Conservation (phyloP, 2,329 filamentous ascomycete genomes). For the Neofusicoccum ribis region DNA sequence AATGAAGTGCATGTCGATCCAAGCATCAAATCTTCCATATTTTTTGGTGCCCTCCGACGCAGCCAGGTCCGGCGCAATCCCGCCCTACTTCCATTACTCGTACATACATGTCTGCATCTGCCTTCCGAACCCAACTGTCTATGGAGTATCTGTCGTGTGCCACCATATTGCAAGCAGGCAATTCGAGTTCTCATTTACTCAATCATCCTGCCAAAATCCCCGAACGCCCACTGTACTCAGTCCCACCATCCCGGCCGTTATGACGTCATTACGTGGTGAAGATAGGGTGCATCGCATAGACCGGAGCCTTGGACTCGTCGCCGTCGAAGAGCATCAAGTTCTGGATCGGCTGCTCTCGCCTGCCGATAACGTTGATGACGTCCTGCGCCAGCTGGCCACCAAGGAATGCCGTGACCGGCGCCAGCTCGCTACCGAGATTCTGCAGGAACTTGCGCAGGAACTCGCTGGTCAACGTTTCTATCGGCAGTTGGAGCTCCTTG, state of each 20-base stretch:
- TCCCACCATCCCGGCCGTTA: background rate
- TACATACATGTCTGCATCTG: no score
- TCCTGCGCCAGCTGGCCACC: constrained; percentile 92
- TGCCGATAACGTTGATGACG: constrained; percentile 92
- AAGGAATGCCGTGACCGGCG: constrained; percentile 83
- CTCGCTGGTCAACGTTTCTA: constrained; percentile 50
- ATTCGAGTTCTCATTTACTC: background rate
- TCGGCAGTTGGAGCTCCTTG: constrained; percentile 57
- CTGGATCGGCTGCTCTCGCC: constrained; percentile 90
- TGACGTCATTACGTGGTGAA: constrained; percentile 32
- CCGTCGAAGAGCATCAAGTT: constrained; percentile 94
- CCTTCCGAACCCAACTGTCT: background rate
- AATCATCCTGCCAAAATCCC: background rate
- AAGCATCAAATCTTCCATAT: no score
- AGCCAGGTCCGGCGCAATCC: no score
- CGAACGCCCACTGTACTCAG: background rate
- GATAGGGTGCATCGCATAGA: constrained; percentile 78
- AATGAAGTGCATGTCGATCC: no score
- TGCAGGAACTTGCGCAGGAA: constrained; percentile 83
- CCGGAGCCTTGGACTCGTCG: constrained; percentile 71
- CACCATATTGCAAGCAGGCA: no score
- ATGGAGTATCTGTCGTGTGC: background rate
- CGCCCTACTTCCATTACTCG: no score
- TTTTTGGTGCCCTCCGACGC: no score
- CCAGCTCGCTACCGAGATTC: constrained; percentile 80